Base-by-base conservation (phyloP, 352 stramenopile genomes). In the Blastocystis sp. region DNA sequence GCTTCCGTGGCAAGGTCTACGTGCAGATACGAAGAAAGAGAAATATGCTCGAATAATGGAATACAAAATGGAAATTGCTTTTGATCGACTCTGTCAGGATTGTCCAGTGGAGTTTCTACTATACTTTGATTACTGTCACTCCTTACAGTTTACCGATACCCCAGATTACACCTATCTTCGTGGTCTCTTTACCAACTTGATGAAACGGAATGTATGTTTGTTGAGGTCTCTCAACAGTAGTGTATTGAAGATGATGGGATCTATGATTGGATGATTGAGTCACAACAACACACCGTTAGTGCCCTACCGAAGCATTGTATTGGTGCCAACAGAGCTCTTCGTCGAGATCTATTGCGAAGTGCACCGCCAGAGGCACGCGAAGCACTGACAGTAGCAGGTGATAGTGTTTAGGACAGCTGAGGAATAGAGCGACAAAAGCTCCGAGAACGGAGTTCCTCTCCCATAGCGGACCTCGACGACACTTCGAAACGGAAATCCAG, bases 11-110 rank as follows among this genome's bases (percentile, higher is more conserved):
- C 94, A 97, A 90, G 94, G 94, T 49, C 91, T 97, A 59, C 96
- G 96, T 89, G 94, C 94, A 42, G 96, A 96, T 80, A 97, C 94
- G 6, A 97, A 97, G 90, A 97, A 97, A 85, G 93, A 97, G 90
- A 97, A 97, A 90, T 97, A 97, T 89, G 91, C 96, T 87, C 91
- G 93, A 39, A 97, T 97, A 89, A 96, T 96, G 93, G 94, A 97
- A 87, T 92, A 93, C 67, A 97, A 97, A 90, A 96, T 97, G 16
- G 77, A 87, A 58, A 32, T 77, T n/a, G 59, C 87, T 27, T 90
- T 92, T 46, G 89, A 90, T 24, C 57, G 73, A 5, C 83, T 92
- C 7, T 92, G 90, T 86, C 90, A 92, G 61, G 89, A 88, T 29
- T 91, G 88, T 69, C 90, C 90, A 16, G 89, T 89, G 21, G 90